phyloP scores from a whole-genome alignment of 208 protist genomes.

The Leishmania tropica region DNA sequence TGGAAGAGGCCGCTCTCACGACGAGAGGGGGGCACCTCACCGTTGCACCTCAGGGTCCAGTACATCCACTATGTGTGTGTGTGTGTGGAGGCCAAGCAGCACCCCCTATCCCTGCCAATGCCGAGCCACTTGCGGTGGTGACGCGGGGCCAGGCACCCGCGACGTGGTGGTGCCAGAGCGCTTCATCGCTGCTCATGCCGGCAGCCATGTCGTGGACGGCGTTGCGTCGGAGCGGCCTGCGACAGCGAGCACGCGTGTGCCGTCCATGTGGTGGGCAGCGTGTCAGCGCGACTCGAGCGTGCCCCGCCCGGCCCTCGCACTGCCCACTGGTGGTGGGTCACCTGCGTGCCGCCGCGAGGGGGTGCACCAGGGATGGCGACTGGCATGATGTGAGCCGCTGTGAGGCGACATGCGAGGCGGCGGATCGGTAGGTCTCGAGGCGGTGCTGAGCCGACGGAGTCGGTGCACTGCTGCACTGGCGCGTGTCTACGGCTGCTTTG shows the following conservation, averaged over 20 bases:
- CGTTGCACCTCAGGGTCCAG: neutral
- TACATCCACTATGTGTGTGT: too few species aligned
- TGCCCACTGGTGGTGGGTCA: neutral
- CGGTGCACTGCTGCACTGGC: neutral
- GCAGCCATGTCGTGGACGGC: neutral
- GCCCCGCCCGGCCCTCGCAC: too few species aligned
- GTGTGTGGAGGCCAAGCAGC: neutral
- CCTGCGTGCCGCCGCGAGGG: neutral
- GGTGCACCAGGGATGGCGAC: neutral
- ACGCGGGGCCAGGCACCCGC: neutral
- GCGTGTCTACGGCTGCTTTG: neutral
- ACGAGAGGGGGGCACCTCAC: neutral
- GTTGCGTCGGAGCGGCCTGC: neutral
- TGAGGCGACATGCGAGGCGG: neutral
- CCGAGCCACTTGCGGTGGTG: neutral
- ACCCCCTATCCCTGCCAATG: neutral
- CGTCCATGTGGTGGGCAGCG: neutral
- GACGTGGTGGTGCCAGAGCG: neutral
- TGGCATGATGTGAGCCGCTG: too few species aligned
- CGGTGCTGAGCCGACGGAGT: neutral
- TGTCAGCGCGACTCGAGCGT: neutral
- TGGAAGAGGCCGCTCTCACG: neutral
- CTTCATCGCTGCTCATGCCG: neutral
- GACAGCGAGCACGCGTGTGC: neutral
- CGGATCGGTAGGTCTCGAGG: neutral